phyloP scores from a whole-genome alignment of 2,329 filamentous ascomycete genomes.

The Microcyclosporella mali region DNA sequence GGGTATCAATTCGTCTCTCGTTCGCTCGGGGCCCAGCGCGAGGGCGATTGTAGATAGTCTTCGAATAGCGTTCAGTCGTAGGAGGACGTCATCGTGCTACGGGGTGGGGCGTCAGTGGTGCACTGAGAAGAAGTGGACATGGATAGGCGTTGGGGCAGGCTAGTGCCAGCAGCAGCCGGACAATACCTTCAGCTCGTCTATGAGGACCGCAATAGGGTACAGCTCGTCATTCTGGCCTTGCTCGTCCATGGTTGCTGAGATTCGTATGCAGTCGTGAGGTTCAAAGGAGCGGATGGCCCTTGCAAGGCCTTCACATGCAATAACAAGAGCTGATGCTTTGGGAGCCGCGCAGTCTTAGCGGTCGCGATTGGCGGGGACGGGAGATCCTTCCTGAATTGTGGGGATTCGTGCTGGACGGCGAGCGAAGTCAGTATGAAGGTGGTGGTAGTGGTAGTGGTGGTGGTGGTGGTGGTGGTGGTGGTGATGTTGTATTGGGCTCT shows the following conservation, averaged over 20 bases:
- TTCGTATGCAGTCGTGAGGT: constrained; percentile 3
- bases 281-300: constrained; percentile 25
- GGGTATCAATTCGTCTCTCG: constrained; percentile 95
- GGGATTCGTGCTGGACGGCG: background rate
- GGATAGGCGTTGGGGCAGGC: background rate
- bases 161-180: background rate
- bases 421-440: background rate
- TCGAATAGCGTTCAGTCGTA: constrained; percentile 97
- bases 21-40: constrained; percentile 90
- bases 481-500: too few species aligned
- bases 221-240: constrained; percentile 91
- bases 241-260: constrained; percentile 66
- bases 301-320: constrained; percentile 20
- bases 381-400: background rate
- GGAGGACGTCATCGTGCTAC: constrained; percentile 95
- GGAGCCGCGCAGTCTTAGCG: constrained; percentile 9
- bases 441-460: background rate
- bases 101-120: constrained; percentile 6
- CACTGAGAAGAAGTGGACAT: background rate
- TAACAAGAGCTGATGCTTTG: constrained; percentile 3
- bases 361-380: background rate
- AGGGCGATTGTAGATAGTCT: constrained; percentile 96
- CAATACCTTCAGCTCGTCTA: constrained; percentile 94
- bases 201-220: constrained; percentile 98
- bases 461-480: too few species aligned